Base-by-base conservation (phyloP, 2,329 filamentous ascomycete species). In the Trichoderma breve region DNA sequence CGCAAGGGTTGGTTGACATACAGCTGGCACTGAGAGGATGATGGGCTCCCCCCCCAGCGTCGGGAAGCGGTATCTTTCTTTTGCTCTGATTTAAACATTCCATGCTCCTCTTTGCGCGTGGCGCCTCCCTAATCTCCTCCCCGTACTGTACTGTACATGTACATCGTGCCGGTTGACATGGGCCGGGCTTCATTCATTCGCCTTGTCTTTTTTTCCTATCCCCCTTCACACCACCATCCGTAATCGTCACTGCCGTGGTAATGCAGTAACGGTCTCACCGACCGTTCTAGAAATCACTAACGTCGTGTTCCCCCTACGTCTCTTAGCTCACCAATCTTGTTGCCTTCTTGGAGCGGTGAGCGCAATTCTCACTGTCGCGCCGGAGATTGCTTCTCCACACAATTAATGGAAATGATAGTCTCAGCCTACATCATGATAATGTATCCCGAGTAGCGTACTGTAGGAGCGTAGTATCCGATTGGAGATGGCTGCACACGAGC, bases 311-410 rank as follows among this genome's bases (percentile, higher is more conserved):
- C 57, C 34, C 57, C 39, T 53, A 26, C 66, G 15, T 61, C n/a
- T 18, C n/a, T 61, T 30, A 34, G 57, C 28, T 58, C 36, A 34
- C 39, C 30, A 60, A 43, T 61, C 26, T 69, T 61, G 39, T 24
- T 61, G 39, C 57, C 57, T 39, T 51, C 66, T 62, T 68, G 34
- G 65, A 51, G 65, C 65, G 65, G 65, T 68, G 65, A 68, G 65
- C 65, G 36, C 34, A 34, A 47, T 58, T 18, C 55, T 68, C 53
- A 60, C 24, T 30, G 34, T 47, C 30, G 53, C 26, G 55, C 53
- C 65, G 65, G 65, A 60, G 53, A 68, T 68, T 68, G 65, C 53
- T 47, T 68, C 65, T 68, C 65, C 65, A 68, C 65, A 60, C 34
- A 60, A 60, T 47, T 24, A 32, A 68, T n/a, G 55, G 53, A 47